Conservation (phyloP, 768 basidiomycete genomes). For the Dentipellis sp. region DNA sequence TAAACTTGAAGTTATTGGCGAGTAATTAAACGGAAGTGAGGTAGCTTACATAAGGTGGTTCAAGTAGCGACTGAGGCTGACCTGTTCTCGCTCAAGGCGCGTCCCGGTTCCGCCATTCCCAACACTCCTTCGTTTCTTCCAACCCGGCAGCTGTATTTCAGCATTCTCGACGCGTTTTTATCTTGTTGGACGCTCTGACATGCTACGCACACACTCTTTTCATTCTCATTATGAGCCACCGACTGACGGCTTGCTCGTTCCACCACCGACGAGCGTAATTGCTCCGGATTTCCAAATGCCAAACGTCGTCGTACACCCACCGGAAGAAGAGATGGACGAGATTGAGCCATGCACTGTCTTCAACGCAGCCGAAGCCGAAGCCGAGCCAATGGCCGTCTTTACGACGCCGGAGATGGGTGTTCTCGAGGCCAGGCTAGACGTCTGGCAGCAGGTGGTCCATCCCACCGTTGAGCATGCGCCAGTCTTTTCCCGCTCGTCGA, state of each 20-base stretch:
- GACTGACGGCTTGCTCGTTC: constrained; percentile 8
- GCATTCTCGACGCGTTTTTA: background rate
- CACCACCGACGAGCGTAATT: constrained; percentile 21
- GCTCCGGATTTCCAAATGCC: constrained; percentile 19
- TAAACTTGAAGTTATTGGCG: too few relatives aligned
- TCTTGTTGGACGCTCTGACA: constrained; percentile 9
- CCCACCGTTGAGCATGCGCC: constrained; percentile 22
- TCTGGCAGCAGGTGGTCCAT: constrained; percentile 17
- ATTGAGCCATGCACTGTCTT: constrained; percentile 26
- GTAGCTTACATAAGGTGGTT: background rate
- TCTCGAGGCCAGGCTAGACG: constrained; percentile 19
- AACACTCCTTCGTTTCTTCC: background rate
- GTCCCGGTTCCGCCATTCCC: background rate
- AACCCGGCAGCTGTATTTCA: background rate
- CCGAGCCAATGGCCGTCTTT: constrained; percentile 11
- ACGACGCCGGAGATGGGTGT: constrained; percentile 22
- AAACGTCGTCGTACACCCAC: constrained; percentile 27
- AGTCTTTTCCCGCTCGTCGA: constrained; percentile 17
- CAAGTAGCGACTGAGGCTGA: background rate
- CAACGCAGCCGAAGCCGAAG: constrained; percentile 17
- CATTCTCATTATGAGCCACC: constrained; percentile 8
- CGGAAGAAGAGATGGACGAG: constrained; percentile 27
- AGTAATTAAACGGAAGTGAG: too few relatives aligned
- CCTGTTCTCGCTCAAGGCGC: background rate
- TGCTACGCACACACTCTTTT: constrained; percentile 20